These are phyloP conservation scores for Leishmania mexicana DNA, from an alignment of 208 protist species.

Conservation along the genomic window DNA sequence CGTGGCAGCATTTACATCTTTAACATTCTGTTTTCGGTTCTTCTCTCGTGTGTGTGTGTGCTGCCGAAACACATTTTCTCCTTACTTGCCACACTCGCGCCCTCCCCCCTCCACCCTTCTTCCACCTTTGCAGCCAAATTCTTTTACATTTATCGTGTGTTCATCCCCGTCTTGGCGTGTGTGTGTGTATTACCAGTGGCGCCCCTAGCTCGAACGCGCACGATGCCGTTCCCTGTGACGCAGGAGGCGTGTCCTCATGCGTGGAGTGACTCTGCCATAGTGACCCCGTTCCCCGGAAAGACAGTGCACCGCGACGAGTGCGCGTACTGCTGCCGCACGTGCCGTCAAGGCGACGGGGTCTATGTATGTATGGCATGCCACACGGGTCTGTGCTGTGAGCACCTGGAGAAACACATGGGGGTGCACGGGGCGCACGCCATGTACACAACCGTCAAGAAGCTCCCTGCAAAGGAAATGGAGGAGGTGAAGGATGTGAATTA, in stretches of 20 bases:
- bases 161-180: conserved; percentile 15
- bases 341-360: conserved; percentile 55
- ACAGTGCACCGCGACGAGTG: conserved; percentile 88
- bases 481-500: conserved; percentile 59
- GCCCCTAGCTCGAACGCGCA: neutral
- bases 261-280: conserved; percentile 73
- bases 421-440: conserved; percentile 59
- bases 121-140: neutral
- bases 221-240: conserved; percentile 48
- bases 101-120: neutral
- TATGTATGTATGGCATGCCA: conserved; percentile 88
- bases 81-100: neutral
- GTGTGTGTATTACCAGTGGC: conserved; percentile 10
- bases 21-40: neutral
- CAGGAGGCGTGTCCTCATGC: conserved; percentile 78
- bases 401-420: conserved; percentile 71
- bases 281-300: conserved; percentile 26
- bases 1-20: neutral
- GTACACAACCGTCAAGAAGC: conserved; percentile 75
- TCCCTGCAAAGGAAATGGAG: conserved; percentile 50
- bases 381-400: conserved; percentile 68
- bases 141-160: conserved; percentile 11
- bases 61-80: neutral
- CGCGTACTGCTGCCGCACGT: conserved; percentile 86
- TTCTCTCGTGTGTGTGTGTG: neutral